Conservation (phyloP, 75 land plant species). For the Gnetum montanum region DNA sequence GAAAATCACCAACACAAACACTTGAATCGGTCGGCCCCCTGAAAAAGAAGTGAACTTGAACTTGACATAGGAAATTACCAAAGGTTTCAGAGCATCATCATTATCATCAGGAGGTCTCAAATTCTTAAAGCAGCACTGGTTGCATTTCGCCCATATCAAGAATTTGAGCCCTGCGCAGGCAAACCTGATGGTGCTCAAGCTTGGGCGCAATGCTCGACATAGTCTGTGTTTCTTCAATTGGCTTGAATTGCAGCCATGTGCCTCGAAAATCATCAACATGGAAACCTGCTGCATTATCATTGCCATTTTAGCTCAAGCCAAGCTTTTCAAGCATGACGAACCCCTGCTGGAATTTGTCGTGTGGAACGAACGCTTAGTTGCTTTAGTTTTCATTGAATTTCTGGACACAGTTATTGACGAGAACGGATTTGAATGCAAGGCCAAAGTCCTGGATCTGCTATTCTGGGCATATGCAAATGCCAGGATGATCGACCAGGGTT, state of each 20-base stretch:
- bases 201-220: background rate
- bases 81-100: too few relatives aligned
- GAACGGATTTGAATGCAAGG: background rate
- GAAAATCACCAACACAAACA: too few relatives aligned
- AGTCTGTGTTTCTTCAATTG: background rate
- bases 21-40: too few relatives aligned
- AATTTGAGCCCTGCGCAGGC: background rate
- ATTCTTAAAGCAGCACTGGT: too few relatives aligned
- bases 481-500: constrained; percentile 21
- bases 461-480: constrained; percentile 27
- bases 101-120: too few relatives aligned
- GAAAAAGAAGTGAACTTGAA: too few relatives aligned
- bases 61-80: too few relatives aligned
- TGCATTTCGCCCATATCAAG: too few relatives aligned
- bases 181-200: background rate
- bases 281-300: background rate
- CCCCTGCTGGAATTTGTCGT: background rate
- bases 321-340: background rate
- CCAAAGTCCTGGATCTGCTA: constrained; percentile 6
- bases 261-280: background rate
- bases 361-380: background rate
- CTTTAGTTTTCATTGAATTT: background rate
- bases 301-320: background rate
- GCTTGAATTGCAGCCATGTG: background rate
- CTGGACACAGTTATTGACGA: background rate